phyloP scores from a whole-genome alignment of 2,329 filamentous ascomycete species.

The Pestalotiopsis sp. region DNA sequence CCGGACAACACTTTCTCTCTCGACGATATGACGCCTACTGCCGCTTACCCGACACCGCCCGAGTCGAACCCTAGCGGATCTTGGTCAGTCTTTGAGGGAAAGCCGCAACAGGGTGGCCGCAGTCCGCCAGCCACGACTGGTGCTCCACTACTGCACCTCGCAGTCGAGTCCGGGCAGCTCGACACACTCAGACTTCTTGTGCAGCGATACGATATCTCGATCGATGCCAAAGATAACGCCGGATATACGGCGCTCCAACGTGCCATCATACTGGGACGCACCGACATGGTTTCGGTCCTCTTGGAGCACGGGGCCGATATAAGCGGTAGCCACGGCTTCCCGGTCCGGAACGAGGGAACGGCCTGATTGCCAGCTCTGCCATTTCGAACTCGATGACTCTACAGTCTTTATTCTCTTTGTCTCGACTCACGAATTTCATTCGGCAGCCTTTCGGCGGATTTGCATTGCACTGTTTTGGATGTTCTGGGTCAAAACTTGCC shows the following conservation, averaged over 20 bases:
- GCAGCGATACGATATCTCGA: constrained; percentile 31
- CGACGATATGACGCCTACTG: constrained; percentile 20
- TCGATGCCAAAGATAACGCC: constrained; percentile 31
- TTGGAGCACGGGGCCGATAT: constrained; percentile 31
- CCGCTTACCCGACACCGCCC: constrained; percentile 30
- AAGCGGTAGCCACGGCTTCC: neutral
- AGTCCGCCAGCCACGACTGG: constrained; percentile 19
- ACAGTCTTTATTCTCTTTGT: neutral
- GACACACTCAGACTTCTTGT: constrained; percentile 32
- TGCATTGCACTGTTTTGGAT: neutral
- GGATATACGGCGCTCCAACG: constrained; percentile 36
- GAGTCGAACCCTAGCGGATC: constrained; percentile 15
- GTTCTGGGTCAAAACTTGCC: neutral
- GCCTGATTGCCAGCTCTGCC: neutral
- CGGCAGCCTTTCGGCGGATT: neutral
- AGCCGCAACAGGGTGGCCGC: constrained; percentile 15
- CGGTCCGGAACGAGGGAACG: neutral
- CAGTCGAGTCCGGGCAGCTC: constrained; percentile 31
- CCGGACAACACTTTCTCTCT: constrained; percentile 26
- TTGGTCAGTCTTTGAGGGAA: constrained; percentile 2
- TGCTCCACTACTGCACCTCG: constrained; percentile 35
- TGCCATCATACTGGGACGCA: constrained; percentile 33
- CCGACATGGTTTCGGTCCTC: constrained; percentile 34
- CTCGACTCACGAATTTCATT: neutral
- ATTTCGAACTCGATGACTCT: neutral